Base-by-base conservation (phyloP, 768 basidiomycete genomes). In the Boletus coccyginus region DNA sequence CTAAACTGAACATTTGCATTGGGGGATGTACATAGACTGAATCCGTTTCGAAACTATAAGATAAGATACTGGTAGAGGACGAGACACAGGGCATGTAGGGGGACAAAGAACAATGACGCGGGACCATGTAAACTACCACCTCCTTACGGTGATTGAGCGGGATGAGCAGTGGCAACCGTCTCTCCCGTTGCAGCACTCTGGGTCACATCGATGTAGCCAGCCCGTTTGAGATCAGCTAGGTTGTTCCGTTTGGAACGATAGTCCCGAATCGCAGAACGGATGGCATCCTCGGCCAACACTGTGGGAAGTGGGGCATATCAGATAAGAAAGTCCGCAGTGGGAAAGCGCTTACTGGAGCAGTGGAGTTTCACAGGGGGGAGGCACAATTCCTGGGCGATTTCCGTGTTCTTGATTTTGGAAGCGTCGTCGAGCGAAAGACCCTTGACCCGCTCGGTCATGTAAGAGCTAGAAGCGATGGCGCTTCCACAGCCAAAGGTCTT, bases 401-500 rank as follows among this genome's bases (percentile, higher is more conserved):
- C 97, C 12, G 97, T 98, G 78, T 99, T 99, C 77, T 95, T 97
- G 66, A 99, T 96, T 70, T 88, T 87, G 52, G 92, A 92, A 9
- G 97, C 97, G 57, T 94, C 92, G 51, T 98, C 97, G 53, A 99
- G 75, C 10, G 88, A 87, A 58, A 98, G 81, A 27, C 97, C 97
- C 75, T 87, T 96, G 58, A 99, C 96, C 50, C 94, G 90, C 77
- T 99, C 96, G 17, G 97, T 99, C 92, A 98, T 94, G 72, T 96
- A 99, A 8, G 92, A 95, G 67, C 92, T 94, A 1, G 94, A 96
- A 1, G 97, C 97, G 57, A 99, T 99, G 63, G 94, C 94, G 61
- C 93, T 95, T 51, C 97, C 97, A 72, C 97, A 98, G 3, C 97
- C 96, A 73, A 99, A 98, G 0, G 97, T 98, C 80, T 98, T 99